Percentiles rank a stretch among this genome's conserved stretches.
phyloP scores from a whole-genome alignment of 805 yeast species.

The Candida namnaoensis region DNA sequence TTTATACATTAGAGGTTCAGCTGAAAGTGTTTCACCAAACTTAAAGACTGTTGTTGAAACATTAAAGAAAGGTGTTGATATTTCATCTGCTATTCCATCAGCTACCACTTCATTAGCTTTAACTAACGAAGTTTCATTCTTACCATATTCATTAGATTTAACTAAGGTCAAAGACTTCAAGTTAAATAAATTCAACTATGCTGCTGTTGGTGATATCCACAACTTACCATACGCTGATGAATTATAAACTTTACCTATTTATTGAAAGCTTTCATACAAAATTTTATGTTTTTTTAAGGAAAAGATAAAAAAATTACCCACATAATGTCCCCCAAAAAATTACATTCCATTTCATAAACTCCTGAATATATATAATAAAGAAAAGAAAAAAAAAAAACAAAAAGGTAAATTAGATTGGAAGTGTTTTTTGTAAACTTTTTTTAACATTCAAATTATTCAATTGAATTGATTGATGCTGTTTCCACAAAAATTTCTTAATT shows the following conservation, averaged over 20 bases:
- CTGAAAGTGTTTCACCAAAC: conserved; percentile 49
- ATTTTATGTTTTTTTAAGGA: too few relatives aligned
- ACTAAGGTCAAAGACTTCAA: conserved; percentile 32
- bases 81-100: conserved; percentile 51
- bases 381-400: too few relatives aligned
- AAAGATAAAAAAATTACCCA: too few relatives aligned
- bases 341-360: too few relatives aligned
- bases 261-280: too few relatives aligned
- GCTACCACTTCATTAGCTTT: conserved; percentile 35
- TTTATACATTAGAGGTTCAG: conserved; percentile 52
- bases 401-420: too few relatives aligned
- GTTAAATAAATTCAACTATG: conserved; percentile 66
- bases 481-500: too few relatives aligned
- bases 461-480: too few relatives aligned
- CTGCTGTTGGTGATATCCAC: conserved; percentile 83
- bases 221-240: conserved; percentile 86
- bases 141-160: conserved; percentile 27
- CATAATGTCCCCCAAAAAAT: too few relatives aligned
- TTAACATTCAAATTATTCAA: too few relatives aligned
- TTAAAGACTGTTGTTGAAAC: conserved; percentile 50
- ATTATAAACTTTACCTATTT: conserved; percentile 36
- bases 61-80: conserved; percentile 44
- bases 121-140: conserved; percentile 27
- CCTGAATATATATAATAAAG: too few relatives aligned
- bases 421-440: too few relatives aligned